Conservation (phyloP, 805 yeast genomes). For the Saturnispora serradocipensis region DNA sequence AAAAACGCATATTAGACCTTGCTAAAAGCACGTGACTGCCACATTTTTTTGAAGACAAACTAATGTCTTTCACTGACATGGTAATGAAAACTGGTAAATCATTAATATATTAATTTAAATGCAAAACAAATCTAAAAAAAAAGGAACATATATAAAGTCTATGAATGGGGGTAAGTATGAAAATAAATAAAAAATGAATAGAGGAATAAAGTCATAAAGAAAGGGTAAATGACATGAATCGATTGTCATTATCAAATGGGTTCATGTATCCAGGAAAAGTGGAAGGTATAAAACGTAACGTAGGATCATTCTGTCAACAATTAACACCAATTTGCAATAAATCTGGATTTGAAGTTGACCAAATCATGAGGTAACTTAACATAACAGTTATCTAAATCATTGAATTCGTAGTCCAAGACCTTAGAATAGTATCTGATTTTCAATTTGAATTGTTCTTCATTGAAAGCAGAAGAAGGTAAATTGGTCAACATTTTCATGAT, state of each 20-base stretch:
- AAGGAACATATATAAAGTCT: background rate
- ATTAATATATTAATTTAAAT: background rate
- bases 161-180: background rate
- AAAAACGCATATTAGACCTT: background rate
- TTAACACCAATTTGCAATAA: constrained; percentile 1
- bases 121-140: background rate
- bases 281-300: background rate
- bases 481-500: constrained; percentile 22
- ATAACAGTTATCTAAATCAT: constrained; percentile 29
- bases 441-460: constrained; percentile 10
- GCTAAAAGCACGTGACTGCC: background rate
- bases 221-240: background rate
- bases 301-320: background rate
- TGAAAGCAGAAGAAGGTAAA: constrained; percentile 2
- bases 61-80: too few species aligned
- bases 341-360: constrained; percentile 18
- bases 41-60: too few species aligned
- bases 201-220: constrained; percentile 3
- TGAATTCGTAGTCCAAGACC: constrained; percentile 26
- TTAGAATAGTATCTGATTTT: constrained; percentile 23
- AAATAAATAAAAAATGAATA: background rate
- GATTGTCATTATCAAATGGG: background rate
- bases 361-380: constrained; percentile 27
- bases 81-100: background rate
- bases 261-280: background rate